Base-by-base conservation (phyloP, 164 flowering plant genomes). In the Magnolia officinalis region DNA sequence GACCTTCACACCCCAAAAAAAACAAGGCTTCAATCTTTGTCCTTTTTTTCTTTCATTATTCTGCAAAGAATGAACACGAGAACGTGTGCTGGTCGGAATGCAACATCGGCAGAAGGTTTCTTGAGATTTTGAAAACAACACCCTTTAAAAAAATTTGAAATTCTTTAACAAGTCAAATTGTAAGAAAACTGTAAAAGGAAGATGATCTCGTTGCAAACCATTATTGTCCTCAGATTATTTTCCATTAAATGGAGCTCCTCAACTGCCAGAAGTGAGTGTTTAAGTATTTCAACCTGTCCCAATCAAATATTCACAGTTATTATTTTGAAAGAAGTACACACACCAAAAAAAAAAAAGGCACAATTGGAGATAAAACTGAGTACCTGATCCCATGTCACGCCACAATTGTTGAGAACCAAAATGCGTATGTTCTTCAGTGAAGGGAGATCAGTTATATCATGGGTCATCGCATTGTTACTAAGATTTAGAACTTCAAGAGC, bases 211-310 rank as follows among this genome's bases (percentile, higher is more conserved):
- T 20, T 67, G 71, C 84, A 80, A 61, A 91, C 98, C 85, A 70
- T 76, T 79, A 96, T 88, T 75, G 71, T 80, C 76, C 71, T 84
- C 74, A 96, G 78, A n/a, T 81, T 82, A 81, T 94, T 96, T 66
- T 95, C 97, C 91, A 89, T 90, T 77, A 96, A 80, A 82, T 96
- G 98, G 69, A 96, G 88, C 86, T 94, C 98, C 78, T 91, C 91
- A 55, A 92, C 61, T 11, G 78, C 78, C 67, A 90, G 94, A 8
- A 96, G 82, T 49, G 89, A 90, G 71, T 79, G 84, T 79, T 90
- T 86, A 23, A 96, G 90, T 63, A 81, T 63, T 79, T 92, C 97
- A 83, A 96, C 86, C 99, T 95, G 88, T 79, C 74, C 72, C 83
- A 69, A 77, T 66, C 13, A 79, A 73, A 51, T 51, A 10, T 10